Conservation (phyloP, 768 basidiomycete genomes). For the Lentinula sp. region DNA sequence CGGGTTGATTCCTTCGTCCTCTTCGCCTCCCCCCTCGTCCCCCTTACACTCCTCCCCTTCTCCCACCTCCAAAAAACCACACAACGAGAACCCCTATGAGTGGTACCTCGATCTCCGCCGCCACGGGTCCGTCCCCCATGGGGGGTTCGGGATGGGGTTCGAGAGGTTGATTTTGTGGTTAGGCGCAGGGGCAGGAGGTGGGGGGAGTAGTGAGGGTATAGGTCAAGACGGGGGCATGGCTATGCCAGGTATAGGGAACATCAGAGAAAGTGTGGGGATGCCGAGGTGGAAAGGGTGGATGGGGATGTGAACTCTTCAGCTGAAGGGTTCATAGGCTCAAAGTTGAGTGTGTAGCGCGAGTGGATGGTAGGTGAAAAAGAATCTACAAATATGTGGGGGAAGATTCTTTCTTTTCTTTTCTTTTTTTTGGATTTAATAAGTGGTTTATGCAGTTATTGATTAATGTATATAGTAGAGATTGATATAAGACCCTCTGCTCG, state of each 20-base stretch:
- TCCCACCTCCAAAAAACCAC: not conserved
- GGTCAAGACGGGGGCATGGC: too few relatives aligned
- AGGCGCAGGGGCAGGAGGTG: constrained; percentile 12
- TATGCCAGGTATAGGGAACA: constrained; percentile 50
- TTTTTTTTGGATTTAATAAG: too few relatives aligned
- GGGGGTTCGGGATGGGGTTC: constrained; percentile 95
- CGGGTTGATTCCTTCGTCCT: constrained; percentile 17
- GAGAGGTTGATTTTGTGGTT: constrained; percentile 88
- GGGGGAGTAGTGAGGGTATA: too few relatives aligned
- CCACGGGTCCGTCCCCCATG: constrained; percentile 87
- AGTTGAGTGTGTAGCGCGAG: too few relatives aligned
- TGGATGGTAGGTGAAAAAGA: too few relatives aligned
- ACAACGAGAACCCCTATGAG: constrained; percentile 20
- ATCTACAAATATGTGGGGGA: too few relatives aligned
- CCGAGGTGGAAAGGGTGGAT: constrained; percentile 84
- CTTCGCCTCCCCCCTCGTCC: constrained; percentile 35
- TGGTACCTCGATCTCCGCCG: constrained; percentile 85
- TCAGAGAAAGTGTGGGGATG: constrained; percentile 91
- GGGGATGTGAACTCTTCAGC: constrained; percentile 38
- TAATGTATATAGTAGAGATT: too few relatives aligned
- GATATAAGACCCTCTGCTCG: too few relatives aligned
- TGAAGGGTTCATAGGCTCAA: too few relatives aligned
- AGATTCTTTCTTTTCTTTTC: too few relatives aligned
- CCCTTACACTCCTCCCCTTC: not conserved
- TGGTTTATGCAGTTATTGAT: too few relatives aligned